Evolutionary conservation across 2,329 filamentous ascomycete species (phyloP).

Genomic region (Arthrobotrys entomopaga): DNA sequence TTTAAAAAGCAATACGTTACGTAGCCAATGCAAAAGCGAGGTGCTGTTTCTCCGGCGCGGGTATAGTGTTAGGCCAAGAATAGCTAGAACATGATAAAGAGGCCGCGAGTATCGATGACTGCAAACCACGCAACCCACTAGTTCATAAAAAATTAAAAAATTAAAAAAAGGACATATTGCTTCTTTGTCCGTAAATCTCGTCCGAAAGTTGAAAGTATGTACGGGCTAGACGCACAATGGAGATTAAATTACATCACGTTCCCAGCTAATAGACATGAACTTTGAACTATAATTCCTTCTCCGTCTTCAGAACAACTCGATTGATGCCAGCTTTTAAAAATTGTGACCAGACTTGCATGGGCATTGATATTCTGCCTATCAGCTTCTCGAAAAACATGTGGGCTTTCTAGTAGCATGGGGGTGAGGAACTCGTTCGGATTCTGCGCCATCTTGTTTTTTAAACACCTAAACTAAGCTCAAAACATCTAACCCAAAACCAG

Average conservation of each 20-base stretch:
- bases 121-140: neutral
- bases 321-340: conserved; percentile 22
- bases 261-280: conserved; percentile 33
- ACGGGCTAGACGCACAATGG: conserved; percentile 17
- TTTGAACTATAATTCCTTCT: conserved; percentile 52
- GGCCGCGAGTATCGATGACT: too few relatives aligned
- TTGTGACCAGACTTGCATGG: conserved; percentile 46
- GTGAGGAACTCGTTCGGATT: conserved; percentile 14
- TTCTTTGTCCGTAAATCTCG: neutral
- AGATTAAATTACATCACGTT: conserved; percentile 32
- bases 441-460: conserved; percentile 9
- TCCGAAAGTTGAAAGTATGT: neutral
- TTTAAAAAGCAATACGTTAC: too few relatives aligned
- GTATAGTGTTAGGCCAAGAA: too few relatives aligned
- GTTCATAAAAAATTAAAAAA: neutral
- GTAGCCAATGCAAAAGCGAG: too few relatives aligned
- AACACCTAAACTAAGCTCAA: conserved; percentile 21
- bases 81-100: too few relatives aligned
- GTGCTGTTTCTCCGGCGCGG: too few relatives aligned
- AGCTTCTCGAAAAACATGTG: conserved; percentile 41
- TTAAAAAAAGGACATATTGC: too few relatives aligned
- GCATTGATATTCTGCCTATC: conserved; percentile 37
- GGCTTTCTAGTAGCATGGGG: conserved; percentile 10
- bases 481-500: conserved; percentile 20
- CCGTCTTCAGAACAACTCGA: conserved; percentile 34